Conservation (phyloP, 2,329 filamentous ascomycete species). For the Fusarium nanum region DNA sequence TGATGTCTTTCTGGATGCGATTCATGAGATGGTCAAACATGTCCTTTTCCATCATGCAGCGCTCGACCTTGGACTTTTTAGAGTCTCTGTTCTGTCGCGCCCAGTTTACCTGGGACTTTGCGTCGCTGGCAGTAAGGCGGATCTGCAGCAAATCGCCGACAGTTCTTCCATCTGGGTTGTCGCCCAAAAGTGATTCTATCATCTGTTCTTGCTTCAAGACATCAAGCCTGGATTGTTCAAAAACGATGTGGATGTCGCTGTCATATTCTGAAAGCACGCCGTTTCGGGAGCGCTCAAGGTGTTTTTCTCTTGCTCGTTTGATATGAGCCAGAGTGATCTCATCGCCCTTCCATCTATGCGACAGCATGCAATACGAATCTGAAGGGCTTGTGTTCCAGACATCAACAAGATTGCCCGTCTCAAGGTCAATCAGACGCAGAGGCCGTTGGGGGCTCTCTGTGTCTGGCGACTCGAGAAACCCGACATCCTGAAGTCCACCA, state of each 20-base stretch:
- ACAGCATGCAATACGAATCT: constrained; percentile 1
- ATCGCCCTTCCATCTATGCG: constrained; percentile 10
- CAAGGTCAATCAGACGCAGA: not conserved
- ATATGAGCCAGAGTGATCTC: constrained; percentile 1
- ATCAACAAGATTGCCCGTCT: constrained; percentile 3
- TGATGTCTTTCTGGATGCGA: not conserved
- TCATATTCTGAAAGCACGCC: not conserved
- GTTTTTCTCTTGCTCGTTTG: not conserved
- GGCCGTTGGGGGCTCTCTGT: not conserved
- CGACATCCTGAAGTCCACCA: not conserved
- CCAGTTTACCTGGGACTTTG: not conserved
- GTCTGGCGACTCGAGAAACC: not conserved
- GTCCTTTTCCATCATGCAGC: constrained; percentile 1
- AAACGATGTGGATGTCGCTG: not conserved
- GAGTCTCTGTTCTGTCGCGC: not conserved
- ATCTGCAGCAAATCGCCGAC: not conserved
- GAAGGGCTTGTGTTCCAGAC: not conserved
- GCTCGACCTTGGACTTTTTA: not conserved
- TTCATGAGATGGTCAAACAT: constrained; percentile 7
- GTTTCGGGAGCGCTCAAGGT: not conserved
- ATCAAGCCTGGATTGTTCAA: not conserved
- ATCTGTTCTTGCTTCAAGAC: not conserved
- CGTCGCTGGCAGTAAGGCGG: not conserved
- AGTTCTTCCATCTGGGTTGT: not conserved
- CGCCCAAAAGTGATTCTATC: not conserved